A percentile compares a stretch with the other conserved stretches of the same genome.
These are phyloP conservation scores for Volvariella surrecta DNA, from an alignment of 1,284 basidiomycete genomes.

Conservation along the genomic window DNA sequence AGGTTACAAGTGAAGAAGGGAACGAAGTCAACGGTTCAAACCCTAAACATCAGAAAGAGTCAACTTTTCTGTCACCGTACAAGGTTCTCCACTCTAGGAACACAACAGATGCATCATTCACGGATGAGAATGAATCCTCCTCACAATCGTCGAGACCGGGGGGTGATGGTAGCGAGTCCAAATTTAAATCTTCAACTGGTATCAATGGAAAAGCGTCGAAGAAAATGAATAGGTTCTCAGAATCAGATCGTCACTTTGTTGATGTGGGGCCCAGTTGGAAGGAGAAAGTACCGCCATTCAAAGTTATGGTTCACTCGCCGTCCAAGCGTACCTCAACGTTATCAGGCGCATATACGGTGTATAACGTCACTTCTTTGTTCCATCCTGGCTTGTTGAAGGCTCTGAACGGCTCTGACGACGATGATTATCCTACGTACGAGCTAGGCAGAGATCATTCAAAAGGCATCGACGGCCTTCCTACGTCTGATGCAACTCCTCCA, in stretches of 20 bases:
- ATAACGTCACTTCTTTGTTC: slow-evolving; percentile 72
- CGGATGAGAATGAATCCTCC: not conserved
- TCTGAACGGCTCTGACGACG: slow-evolving; percentile 15
- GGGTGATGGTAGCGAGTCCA: not conserved
- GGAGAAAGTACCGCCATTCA: slow-evolving; percentile 61
- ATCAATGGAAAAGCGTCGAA: slow-evolving; percentile 24
- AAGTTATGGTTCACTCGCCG: slow-evolving; percentile 72
- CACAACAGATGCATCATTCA: not conserved
- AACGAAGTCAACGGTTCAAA: slow-evolving; percentile 11
- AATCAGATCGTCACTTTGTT: slow-evolving; percentile 64
- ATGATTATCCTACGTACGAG: slow-evolving; percentile 5
- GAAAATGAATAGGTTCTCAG: slow-evolving; percentile 30
- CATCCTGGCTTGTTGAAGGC: slow-evolving; percentile 18
- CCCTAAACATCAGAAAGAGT: not conserved
- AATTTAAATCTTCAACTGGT: not conserved
- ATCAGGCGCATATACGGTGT: slow-evolving; percentile 68
- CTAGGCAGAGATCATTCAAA: not conserved
- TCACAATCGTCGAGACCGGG: not conserved
- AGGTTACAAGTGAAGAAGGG: slow-evolving; percentile 15
- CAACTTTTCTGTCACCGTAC: not conserved
- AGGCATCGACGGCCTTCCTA: slow-evolving; percentile 18
- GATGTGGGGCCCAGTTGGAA: slow-evolving; percentile 72
- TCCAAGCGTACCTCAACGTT: slow-evolving; percentile 59
- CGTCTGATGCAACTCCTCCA: slow-evolving; percentile 19
- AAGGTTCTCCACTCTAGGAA: not conserved